Base-by-base conservation (phyloP, 2,329 filamentous ascomycete species). In the Ceratocystis papillata region DNA sequence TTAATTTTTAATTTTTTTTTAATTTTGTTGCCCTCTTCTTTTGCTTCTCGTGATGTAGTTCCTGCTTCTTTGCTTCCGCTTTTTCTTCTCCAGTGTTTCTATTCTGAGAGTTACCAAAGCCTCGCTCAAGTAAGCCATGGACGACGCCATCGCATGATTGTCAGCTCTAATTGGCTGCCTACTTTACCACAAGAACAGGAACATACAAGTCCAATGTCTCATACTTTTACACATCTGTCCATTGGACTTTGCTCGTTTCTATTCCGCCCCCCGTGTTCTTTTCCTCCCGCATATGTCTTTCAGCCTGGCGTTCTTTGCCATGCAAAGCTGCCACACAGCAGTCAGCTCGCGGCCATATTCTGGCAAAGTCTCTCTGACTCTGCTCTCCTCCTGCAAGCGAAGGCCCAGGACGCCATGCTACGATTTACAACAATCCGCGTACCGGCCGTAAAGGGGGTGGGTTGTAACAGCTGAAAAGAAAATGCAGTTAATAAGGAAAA, bases 251-350 rank as follows among this genome's bases (percentile, higher is more conserved):
- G 37, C 10, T 41, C 10, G 37, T 41, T 41, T 41, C 37, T 41
- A 41, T 41, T 41, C 37, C 5, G 46, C 46, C 20, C 8, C 8
- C 20, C 20, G 5, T 41, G 12, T 41, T 41, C 37, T 41, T 41
- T 41, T 41, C 37, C 10, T 41, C n/a, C 17, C 48, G 48, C n/a
- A n/a, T n/a, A n/a, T 22, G 22, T 53, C 53, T 33, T 57, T 57
- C 53, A 57, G 53, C 53, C 53, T 25, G 53, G 53, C 28, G 53
- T 57, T n/a, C 53, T 57, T 57, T 57, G n/a, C 6, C 48, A n/a
- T 50, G 48, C 48, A 50, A 50, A 25, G 48, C 20, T 50, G 48
- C 48, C 48, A 50, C 48, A 50, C 6, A 10, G 7, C 46, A 48
- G 22, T 33, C 25, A 17, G 53, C 53, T 57, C 6, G 53, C 17